Evolutionary conservation across 2,329 filamentous ascomycete genomes (phyloP), one percentile per base, ranked within the genome.

Genomic region (Sporothrix luriei): DNA sequence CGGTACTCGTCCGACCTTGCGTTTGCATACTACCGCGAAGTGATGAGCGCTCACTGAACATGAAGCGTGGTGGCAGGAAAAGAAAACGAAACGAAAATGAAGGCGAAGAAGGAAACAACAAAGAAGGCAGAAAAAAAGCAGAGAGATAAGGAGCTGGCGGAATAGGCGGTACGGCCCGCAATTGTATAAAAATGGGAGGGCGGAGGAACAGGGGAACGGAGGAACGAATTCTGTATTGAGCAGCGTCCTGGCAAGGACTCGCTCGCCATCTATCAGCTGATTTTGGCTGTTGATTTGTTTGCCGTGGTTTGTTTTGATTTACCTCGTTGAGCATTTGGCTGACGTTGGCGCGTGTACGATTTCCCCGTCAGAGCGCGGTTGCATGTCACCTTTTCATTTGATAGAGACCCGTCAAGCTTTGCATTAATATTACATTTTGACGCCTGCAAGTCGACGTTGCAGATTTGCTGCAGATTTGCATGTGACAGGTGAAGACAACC

Each of bases 1-100:
- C 84, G 86, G 74, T 90, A 94, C 78, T 89, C 90, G 10, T 85
- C 88, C 46, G 87, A 91, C 71, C 81, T 93, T 74, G 89, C 90
- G 73, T 83, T 89, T 74, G 84, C 85, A 68, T 91, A 91, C 75
- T 93, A 91, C 78, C 83, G 84, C 70, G 84, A 85, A 69, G 82
- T 91, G 52, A 88, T 90, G 85, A 85, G 81, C 9, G 80, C 79
- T 9, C 71, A 70, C 9, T 72, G 43, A 64, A 11, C 11, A 40
- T 2, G 16, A 26, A 3, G 24, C 9, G 26, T 13, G n/a, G n/a
- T 11, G 51, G 40, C 7, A 55, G 21, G 9, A 21, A 43, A 19
- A 38, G n/a, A 52, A 49, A 51, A 40, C 33, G 57, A 59, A 40
- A 51, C n/a, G 24, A 48, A 16, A 16, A 10, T 49, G 11, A 33